A percentile compares a stretch with the other conserved stretches of the same genome.
Evolutionary conservation across 805 yeast genomes (phyloP).

Genomic region (Metschnikowia reukaufii): DNA sequence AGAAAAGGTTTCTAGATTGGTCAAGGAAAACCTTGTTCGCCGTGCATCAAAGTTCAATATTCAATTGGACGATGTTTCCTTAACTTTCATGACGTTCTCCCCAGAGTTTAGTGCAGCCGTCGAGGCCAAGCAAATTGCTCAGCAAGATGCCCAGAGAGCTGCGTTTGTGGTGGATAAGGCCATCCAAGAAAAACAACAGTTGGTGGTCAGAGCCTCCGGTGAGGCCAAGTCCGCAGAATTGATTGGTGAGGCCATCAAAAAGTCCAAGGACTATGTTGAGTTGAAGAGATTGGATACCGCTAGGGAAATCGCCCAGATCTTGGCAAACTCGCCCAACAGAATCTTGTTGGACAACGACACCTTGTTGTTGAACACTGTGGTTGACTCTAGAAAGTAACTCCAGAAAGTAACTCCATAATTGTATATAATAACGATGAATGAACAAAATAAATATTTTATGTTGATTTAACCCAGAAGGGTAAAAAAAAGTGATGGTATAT

Average conservation of each 20-base stretch:
- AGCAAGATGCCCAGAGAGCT: conserved; percentile 98
- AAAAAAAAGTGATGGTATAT: too few relatives aligned
- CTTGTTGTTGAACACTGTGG: conserved; percentile 81
- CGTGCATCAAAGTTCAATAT: conserved; percentile 91
- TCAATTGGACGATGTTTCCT: conserved; percentile 89
- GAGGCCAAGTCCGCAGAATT: conserved; percentile 97
- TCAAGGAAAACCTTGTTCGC: conserved; percentile 85
- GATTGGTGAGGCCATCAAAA: conserved; percentile 98
- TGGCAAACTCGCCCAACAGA: conserved; percentile 86
- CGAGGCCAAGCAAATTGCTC: conserved; percentile 98
- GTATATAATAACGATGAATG: conserved; percentile 20
- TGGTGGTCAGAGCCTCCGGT: conserved; percentile 96
- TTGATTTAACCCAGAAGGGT: too few relatives aligned
- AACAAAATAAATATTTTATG: not conserved
- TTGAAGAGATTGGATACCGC: conserved; percentile 97
- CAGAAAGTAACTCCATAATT: conserved; percentile 41
- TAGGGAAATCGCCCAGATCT: conserved; percentile 84
- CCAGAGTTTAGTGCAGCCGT: conserved; percentile 98
- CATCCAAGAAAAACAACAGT: conserved; percentile 94
- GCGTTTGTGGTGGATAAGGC: conserved; percentile 97
- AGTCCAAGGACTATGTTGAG: conserved; percentile 93
- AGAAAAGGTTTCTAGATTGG: conserved; percentile 89
- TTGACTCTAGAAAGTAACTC: conserved; percentile 71
- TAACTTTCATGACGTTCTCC: conserved; percentile 94
- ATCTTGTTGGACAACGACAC: conserved; percentile 91